Evolutionary conservation across 208 protist species (phyloP), one percentile per base, ranked within the genome.

Genomic region (Trypanosoma grayi): DNA sequence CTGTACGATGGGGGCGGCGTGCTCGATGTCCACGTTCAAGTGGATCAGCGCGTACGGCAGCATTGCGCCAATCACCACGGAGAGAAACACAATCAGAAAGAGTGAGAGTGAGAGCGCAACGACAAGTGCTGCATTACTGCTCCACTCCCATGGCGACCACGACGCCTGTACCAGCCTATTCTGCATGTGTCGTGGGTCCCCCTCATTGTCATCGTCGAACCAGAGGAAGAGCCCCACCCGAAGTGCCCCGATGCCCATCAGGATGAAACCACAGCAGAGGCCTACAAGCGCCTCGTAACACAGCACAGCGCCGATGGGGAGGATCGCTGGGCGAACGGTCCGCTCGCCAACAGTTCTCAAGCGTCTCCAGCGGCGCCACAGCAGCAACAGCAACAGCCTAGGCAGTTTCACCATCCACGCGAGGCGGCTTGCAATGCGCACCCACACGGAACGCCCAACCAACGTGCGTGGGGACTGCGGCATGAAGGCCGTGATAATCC

Each of bases 1-100:
- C 40, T 81, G 75, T 36, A 81, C 75, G 16, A 66, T 66, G 2
- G 75, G 69, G 2, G 64, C 75, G 11, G 69, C 70, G 34, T 77
- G 56, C 24, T 78, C 75, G 46, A 63, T 44, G 43, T 71, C 57
- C 7, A 69, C 3, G 14, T 45, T 50, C 22, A 43, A 48, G n/a
- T 34, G 44, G 2, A 20, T 18, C 14, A 81, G 28, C 4, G 65
- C 34, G 37, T 70, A 76, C 6, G 75, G 75, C 27, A 81, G 59
- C 37, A 48, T 48, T 20, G 75, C 48, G 2, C 75, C 75, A 56
- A 77, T 41, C 14, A 73, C 20, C 7, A 65, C 59, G 13, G 64
- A 64, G n/a, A 39, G 11, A 20, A 73, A 28, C 1, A 81, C 75
- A 43, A 77, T 70, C 0, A 73, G 24, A 50, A 77, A 73, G 13